These are phyloP conservation scores for Mycosphaerella sp. DNA, from an alignment of 2,329 filamentous ascomycete species.

Conservation along the genomic window DNA sequence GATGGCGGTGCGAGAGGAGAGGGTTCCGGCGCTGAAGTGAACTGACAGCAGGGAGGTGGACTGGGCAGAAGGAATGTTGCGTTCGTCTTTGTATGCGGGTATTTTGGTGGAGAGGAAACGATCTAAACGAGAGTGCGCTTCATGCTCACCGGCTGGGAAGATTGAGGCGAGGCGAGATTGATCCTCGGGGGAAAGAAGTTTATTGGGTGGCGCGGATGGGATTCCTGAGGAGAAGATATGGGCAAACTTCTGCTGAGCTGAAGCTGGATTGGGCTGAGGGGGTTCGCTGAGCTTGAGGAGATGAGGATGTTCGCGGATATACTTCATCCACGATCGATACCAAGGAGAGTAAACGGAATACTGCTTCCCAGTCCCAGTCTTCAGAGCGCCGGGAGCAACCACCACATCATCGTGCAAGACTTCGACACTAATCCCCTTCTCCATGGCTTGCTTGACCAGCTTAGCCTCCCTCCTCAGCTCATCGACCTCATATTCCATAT, in stretches of 20 bases:
- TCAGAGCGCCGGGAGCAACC: slow-evolving; percentile 65
- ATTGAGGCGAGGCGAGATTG: slow-evolving; percentile 51
- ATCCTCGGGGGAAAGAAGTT: slow-evolving; percentile 55
- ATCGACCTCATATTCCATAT: slow-evolving; percentile 88
- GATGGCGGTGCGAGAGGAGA: slow-evolving; percentile 63
- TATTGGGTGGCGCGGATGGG: slow-evolving; percentile 58
- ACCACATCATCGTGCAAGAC: slow-evolving; percentile 76
- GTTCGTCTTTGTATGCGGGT: slow-evolving; percentile 53
- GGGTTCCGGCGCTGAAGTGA: slow-evolving; percentile 63
- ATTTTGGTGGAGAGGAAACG: slow-evolving; percentile 64
- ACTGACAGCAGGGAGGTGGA: slow-evolving; percentile 65
- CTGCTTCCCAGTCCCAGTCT: slow-evolving; percentile 64
- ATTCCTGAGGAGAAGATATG: slow-evolving; percentile 56
- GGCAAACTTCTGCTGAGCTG: slow-evolving; percentile 45
- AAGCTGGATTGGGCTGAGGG: slow-evolving; percentile 51
- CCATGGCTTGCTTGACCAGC: slow-evolving; percentile 56
- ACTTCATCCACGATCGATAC: slow-evolving; percentile 68
- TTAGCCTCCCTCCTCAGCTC: slow-evolving; percentile 71
- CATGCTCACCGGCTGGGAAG: slow-evolving; percentile 72
- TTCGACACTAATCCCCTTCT: slow-evolving; percentile 62
- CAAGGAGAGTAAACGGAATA: slow-evolving; percentile 82
- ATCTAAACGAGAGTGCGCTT: slow-evolving; percentile 57
- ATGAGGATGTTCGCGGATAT: slow-evolving; percentile 64
- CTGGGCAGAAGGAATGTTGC: slow-evolving; percentile 60
- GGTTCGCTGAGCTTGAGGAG: slow-evolving; percentile 57